These are phyloP conservation scores for Skeletonema tropicum DNA, from an alignment of 108 stramenopile species.

Conservation along the genomic window DNA sequence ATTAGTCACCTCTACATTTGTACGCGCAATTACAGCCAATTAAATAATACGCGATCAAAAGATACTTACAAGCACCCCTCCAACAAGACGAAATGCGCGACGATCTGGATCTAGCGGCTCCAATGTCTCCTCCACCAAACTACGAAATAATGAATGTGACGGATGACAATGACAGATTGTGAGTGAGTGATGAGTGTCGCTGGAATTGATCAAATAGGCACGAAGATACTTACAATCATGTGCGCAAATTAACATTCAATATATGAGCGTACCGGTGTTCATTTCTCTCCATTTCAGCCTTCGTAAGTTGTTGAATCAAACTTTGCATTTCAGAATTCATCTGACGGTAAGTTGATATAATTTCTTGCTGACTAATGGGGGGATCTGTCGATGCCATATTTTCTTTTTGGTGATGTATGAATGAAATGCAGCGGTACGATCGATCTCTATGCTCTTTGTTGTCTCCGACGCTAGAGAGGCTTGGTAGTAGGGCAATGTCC, in stretches of 20 bases:
- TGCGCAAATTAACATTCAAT: neutral
- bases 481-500: no score
- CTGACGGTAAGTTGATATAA: conserved; percentile 52
- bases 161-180: conserved; percentile 1
- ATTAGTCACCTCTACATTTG: neutral
- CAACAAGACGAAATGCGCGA: conserved; percentile 91
- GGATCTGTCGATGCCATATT: conserved; percentile 26
- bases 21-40: neutral
- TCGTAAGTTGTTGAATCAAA: conserved; percentile 62
- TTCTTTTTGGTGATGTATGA: neutral
- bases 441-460: neutral
- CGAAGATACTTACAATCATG: neutral
- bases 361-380: conserved; percentile 50
- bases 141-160: neutral
- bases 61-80: conserved; percentile 79
- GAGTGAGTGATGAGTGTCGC: neutral
- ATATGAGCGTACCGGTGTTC: conserved; percentile 39
- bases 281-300: conserved; percentile 62
- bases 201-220: conserved; percentile 4
- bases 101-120: conserved; percentile 87
- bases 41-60: neutral
- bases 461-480: no score
- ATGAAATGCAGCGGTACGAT: neutral
- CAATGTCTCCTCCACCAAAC: conserved; percentile 92
- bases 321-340: conserved; percentile 62